These are phyloP conservation scores for Tolypocladium amazonense DNA, from an alignment of 2,329 filamentous ascomycete genomes.

Conservation along the genomic window DNA sequence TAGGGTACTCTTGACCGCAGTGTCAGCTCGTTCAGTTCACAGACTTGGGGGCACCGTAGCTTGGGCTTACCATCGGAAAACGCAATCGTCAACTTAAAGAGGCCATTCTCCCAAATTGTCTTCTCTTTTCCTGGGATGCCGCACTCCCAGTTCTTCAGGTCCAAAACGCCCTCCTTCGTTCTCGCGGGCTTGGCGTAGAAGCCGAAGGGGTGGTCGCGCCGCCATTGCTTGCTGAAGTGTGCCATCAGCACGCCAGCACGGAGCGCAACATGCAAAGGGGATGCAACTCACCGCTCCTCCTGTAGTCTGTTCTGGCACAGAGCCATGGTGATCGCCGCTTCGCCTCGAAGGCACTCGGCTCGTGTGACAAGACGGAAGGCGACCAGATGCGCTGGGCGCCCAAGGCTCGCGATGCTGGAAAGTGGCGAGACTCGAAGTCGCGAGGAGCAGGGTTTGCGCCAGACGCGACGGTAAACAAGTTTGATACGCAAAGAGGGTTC, in stretches of 20 bases:
- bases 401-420: background rate
- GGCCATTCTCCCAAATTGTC: constrained; percentile 94
- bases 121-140: constrained; percentile 93
- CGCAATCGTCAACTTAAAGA: constrained; percentile 86
- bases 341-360: background rate
- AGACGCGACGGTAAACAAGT: background rate
- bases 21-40: background rate
- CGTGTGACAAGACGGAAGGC: background rate
- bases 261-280: background rate
- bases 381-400: background rate
- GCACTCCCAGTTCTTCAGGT: constrained; percentile 94
- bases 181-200: constrained; percentile 89
- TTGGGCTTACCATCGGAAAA: constrained; percentile 79
- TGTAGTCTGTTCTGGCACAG: constrained; percentile 80
- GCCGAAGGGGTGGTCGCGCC: constrained; percentile 91
- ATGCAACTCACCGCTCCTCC: constrained; percentile 65
- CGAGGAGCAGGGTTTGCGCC: background rate
- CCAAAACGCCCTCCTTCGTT: constrained; percentile 68
- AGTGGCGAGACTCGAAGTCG: background rate
- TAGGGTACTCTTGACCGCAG: constrained; percentile 70
- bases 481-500: background rate
- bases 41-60: background rate
- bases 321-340: constrained; percentile 49
- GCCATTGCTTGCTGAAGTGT: constrained; percentile 76
- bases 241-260: constrained; percentile 10